phyloP scores from a whole-genome alignment of 768 basidiomycete genomes.

The Glaciozyma martinii region DNA sequence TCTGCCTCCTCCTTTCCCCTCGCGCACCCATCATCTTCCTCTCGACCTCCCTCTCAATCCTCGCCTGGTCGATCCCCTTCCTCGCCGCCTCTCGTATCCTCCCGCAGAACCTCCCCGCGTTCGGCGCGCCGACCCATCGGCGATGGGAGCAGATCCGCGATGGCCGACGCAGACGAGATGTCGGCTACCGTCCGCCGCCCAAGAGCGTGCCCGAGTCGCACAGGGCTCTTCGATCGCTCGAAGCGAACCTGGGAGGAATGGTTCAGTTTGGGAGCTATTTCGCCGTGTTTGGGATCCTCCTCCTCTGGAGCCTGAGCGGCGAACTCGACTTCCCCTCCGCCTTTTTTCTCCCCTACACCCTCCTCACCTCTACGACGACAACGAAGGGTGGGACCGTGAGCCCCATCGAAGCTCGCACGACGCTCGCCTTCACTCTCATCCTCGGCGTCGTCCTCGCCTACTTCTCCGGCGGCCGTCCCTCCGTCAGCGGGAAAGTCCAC shows the following conservation, averaged over 20 bases:
- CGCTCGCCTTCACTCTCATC: constrained; percentile 30
- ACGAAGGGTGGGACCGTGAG: neutral
- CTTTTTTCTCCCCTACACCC: neutral
- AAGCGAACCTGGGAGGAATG: constrained; percentile 30
- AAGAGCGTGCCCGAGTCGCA: constrained; percentile 26
- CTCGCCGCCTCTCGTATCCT: constrained; percentile 32
- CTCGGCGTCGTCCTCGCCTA: constrained; percentile 30
- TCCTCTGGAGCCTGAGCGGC: constrained; percentile 25
- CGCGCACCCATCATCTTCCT: constrained; percentile 19
- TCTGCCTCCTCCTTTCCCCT: constrained; percentile 16
- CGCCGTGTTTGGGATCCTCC: constrained; percentile 21
- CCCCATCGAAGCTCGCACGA: constrained; percentile 29
- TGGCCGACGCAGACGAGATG: constrained; percentile 48
- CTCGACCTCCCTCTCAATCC: constrained; percentile 26
- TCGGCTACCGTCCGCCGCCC: constrained; percentile 44
- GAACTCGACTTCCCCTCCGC: constrained; percentile 23
- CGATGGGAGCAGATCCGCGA: constrained; percentile 50
- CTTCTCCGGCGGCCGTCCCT: constrained; percentile 30
- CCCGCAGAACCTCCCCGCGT: constrained; percentile 29
- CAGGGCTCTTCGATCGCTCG: constrained; percentile 27
- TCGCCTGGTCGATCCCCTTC: constrained; percentile 30
- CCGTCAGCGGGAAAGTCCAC: constrained; percentile 17
- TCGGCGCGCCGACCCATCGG: constrained; percentile 30
- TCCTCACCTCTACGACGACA: neutral
- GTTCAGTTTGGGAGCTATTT: constrained; percentile 31